These are phyloP conservation scores for Spathaspora boniae DNA, from an alignment of 805 yeast species.

Conservation along the genomic window DNA sequence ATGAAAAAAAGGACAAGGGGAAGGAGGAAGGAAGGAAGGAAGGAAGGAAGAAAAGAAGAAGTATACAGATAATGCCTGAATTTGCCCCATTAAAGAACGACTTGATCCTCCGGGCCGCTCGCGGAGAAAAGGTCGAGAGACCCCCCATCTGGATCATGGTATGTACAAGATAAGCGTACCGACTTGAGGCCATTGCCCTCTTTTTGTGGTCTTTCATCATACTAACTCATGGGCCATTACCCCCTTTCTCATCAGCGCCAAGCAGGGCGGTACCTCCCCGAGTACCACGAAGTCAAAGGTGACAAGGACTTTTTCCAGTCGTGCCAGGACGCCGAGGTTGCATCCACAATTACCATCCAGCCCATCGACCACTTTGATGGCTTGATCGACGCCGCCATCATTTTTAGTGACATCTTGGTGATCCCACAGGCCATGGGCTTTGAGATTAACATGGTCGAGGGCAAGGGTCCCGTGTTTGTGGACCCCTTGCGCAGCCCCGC, in stretches of 20 bases:
- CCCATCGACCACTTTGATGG: constrained; percentile 90
- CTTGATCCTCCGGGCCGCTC: constrained; percentile 85
- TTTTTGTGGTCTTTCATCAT: not conserved
- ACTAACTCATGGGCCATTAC: constrained; percentile 6
- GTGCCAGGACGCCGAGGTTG: constrained; percentile 93
- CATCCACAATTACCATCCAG: constrained; percentile 91
- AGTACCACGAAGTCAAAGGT: constrained; percentile 86
- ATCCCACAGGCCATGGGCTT: constrained; percentile 98
- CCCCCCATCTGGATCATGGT: constrained; percentile 98
- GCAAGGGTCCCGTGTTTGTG: constrained; percentile 91
- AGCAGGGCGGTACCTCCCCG: constrained; percentile 93
- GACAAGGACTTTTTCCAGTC: constrained; percentile 87
- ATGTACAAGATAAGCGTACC: constrained; percentile 17
- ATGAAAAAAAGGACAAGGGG: too few relatives aligned
- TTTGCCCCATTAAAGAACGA: constrained; percentile 87
- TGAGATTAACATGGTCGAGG: constrained; percentile 89
- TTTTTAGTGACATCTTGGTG: constrained; percentile 91
- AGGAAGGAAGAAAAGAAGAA: too few relatives aligned
- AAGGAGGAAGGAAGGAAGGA: too few relatives aligned
- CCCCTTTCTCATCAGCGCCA: constrained; percentile 52
- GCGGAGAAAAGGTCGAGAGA: constrained; percentile 86
- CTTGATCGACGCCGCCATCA: constrained; percentile 92
- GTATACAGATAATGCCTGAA: constrained; percentile 31
- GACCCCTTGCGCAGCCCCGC: constrained; percentile 75
- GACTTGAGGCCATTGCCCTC: not conserved